Evolutionary conservation across 2,329 filamentous ascomycete genomes (phyloP), one percentile per base, ranked within the genome.

Genomic region (Penicillium polonicum): DNA sequence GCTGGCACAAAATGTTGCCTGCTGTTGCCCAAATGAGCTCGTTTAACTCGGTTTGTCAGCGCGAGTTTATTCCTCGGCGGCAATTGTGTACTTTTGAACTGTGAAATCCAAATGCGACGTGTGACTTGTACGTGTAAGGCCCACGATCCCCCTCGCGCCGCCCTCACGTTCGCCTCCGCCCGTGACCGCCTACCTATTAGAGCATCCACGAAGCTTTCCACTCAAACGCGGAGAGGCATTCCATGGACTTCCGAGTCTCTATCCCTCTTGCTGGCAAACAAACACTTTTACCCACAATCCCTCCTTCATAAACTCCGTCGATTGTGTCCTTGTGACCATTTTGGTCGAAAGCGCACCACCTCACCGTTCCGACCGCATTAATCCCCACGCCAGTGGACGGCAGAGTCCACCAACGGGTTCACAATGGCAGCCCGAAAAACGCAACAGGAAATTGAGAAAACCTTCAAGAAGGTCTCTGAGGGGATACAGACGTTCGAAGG

Each of bases 371-470:
- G 55, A 61, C 60, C 50, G 48, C 48, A 58, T 58, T 55, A 53
- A 61, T 58, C 55, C 54, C 56, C 61, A 56, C 56, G 51, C 55
- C 59, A 57, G 62, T 63, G 64, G 64, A 65, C 60, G 57, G 56
- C 49, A 54, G 61, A 56, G 63, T 68, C 64, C 69, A 60, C 60
- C 46, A 62, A 60, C 62, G 58, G 61, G 56, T 60, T 60, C 60
- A 63, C 76, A 70, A 99, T 99, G 94, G 91, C 94, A 70, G 90
- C 90, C 75, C 87, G 94, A 76, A 99, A 99, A 83, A 85, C 96
- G 70, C 90, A 94, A 77, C 92, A 97, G 80, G 94, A 99, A 81
- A 93, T 97, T 71, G 94, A 99, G 74, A 96, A 97, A 82, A 96
- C 91, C 85, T 97, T 97, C 86, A 99, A 99, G 80, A 96, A 96